These are phyloP conservation scores for Nitzschia sp. DNA, from an alignment of 108 stramenopile genomes.

Conservation along the genomic window DNA sequence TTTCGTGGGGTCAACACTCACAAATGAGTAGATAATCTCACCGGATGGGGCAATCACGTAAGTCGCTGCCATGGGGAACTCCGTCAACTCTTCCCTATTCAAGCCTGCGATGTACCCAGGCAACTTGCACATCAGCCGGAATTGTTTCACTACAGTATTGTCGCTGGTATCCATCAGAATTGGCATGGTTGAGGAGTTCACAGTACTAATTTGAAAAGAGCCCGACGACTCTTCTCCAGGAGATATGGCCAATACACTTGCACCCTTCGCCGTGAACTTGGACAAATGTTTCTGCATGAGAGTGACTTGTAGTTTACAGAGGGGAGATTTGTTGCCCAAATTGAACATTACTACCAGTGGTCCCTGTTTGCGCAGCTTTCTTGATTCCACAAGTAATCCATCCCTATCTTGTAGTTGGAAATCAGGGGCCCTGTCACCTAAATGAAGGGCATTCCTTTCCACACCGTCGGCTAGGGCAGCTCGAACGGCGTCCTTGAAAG, in stretches of 20 bases:
- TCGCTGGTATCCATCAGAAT: slow-evolving; percentile 11
- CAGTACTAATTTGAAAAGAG: not conserved
- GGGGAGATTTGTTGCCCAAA: slow-evolving; percentile 5
- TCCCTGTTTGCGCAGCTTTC: slow-evolving; percentile 1
- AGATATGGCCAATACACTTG: slow-evolving; percentile 17
- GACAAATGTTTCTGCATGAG: slow-evolving; percentile 8
- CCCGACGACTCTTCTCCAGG: not conserved
- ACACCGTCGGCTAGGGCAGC: not conserved
- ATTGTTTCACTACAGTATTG: not conserved
- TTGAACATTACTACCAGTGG: slow-evolving; percentile 24
- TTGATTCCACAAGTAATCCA: slow-evolving; percentile 11
- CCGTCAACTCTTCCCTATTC: slow-evolving; percentile 2
- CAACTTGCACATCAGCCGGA: slow-evolving; percentile 11
- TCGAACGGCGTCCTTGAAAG: slow-evolving; percentile 3
- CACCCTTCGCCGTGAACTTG: slow-evolving; percentile 30
- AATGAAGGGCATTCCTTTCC: slow-evolving; percentile 4
- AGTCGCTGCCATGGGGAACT: slow-evolving; percentile 26
- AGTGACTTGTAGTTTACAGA: slow-evolving; percentile 10
- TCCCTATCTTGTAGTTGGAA: slow-evolving; percentile 4
- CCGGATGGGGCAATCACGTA: slow-evolving; percentile 24
- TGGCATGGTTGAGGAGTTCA: slow-evolving; percentile 6
- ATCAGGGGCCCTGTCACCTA: slow-evolving; percentile 25
- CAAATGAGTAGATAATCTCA: slow-evolving; percentile 4
- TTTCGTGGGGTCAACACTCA: slow-evolving; percentile 14
- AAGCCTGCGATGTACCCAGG: not conserved